A percentile compares a stretch with the other conserved stretches of the same genome.
Evolutionary conservation across 2,329 filamentous ascomycete genomes (phyloP).

Genomic region (Apiospora pterosperma): DNA sequence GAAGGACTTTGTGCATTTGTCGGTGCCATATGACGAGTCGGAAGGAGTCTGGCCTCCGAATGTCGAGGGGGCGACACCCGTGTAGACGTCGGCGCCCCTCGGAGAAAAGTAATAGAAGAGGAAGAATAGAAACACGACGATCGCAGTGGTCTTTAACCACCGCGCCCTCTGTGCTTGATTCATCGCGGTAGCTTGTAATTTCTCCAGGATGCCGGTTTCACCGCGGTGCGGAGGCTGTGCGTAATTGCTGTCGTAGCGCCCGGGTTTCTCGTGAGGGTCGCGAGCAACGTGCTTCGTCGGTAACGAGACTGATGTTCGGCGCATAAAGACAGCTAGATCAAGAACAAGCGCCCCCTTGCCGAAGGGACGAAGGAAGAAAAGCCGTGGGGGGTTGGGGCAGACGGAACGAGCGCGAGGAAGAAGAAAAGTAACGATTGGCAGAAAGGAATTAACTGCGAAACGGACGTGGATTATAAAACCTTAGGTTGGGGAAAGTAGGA

Average conservation of each 20-base stretch:
- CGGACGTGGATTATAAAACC: neutral
- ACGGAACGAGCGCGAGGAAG: neutral
- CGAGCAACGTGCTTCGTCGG: slow-evolving; percentile 56
- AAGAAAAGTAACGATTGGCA: neutral
- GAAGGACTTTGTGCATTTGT: slow-evolving; percentile 77
- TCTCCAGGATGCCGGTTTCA: slow-evolving; percentile 47
- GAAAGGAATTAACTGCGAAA: neutral
- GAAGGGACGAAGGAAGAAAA: slow-evolving; percentile 12
- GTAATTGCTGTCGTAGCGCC: slow-evolving; percentile 48
- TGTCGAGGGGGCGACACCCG: slow-evolving; percentile 34
- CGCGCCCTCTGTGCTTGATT: slow-evolving; percentile 63
- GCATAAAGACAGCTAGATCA: slow-evolving; percentile 41
- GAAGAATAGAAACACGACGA: slow-evolving; percentile 56
- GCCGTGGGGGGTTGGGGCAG: neutral
- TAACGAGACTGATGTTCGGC: slow-evolving; percentile 62
- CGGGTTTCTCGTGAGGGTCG: slow-evolving; percentile 65
- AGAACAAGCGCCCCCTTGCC: slow-evolving; percentile 10
- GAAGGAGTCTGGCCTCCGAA: slow-evolving; percentile 49
- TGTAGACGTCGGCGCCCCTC: slow-evolving; percentile 51
- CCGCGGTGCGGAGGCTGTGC: slow-evolving; percentile 26
- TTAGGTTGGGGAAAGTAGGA: slow-evolving; percentile 1
- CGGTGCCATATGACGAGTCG: slow-evolving; percentile 63
- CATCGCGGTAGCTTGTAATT: slow-evolving; percentile 56
- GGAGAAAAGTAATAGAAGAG: slow-evolving; percentile 64
- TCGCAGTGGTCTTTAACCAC: slow-evolving; percentile 63